These are phyloP conservation scores for Haplosporangium gracile DNA, from an alignment of 192 early-diverging fungal species.

Conservation along the genomic window DNA sequence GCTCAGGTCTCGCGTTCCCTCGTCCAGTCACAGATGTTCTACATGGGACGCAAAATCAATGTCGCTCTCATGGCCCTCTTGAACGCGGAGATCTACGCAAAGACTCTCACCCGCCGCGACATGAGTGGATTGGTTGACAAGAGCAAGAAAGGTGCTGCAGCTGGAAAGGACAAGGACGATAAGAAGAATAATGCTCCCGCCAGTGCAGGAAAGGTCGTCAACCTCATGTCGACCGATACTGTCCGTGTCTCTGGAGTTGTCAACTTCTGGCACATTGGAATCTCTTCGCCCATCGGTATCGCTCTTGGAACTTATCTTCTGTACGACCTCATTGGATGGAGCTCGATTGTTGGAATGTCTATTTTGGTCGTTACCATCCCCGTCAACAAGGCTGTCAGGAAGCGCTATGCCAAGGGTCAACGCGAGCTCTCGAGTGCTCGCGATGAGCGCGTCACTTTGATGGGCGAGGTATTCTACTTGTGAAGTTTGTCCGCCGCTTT, in stretches of 20 bases:
- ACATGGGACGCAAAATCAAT: constrained; percentile 64
- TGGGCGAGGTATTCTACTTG: constrained; percentile 67
- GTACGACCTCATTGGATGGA: constrained; percentile 83
- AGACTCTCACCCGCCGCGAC: constrained; percentile 68
- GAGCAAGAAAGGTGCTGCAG: constrained; percentile 28
- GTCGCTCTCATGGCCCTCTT: constrained; percentile 65
- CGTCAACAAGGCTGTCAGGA: constrained; percentile 50
- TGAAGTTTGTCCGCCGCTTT: neutral
- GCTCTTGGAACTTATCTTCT: constrained; percentile 76
- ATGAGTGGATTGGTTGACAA: constrained; percentile 58
- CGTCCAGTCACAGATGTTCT: constrained; percentile 58
- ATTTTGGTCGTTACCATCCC: constrained; percentile 64
- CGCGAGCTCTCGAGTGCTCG: constrained; percentile 69
- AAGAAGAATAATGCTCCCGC: constrained; percentile 52
- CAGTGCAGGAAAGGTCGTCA: constrained; percentile 77
- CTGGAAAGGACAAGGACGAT: constrained; percentile 25
- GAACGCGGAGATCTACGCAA: constrained; percentile 74
- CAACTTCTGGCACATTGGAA: constrained; percentile 65
- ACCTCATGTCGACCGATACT: constrained; percentile 81
- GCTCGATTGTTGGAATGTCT: constrained; percentile 81
- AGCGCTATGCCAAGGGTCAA: constrained; percentile 61
- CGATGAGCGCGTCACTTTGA: constrained; percentile 71
- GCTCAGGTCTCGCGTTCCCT: constrained; percentile 51
- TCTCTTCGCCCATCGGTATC: constrained; percentile 73
- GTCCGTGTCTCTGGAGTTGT: constrained; percentile 69